phyloP scores from a whole-genome alignment of 2,329 filamentous ascomycete genomes.

The Aureobasidium namibiae region DNA sequence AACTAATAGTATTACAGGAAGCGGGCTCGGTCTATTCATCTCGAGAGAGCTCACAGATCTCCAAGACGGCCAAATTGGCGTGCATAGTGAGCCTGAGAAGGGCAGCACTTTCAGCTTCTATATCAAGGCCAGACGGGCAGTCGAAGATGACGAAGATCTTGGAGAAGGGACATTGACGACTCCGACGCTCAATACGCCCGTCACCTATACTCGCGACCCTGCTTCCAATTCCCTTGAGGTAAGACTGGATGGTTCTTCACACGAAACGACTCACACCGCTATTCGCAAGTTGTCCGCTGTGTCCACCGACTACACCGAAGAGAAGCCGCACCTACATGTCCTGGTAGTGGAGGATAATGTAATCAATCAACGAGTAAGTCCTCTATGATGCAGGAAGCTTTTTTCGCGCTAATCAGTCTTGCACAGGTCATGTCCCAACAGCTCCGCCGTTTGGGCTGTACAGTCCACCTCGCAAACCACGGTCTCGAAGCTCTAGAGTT shows the following conservation, averaged over 20 bases:
- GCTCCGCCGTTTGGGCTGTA: slow-evolving; percentile 21
- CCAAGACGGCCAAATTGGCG: slow-evolving; percentile 59
- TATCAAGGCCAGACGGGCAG: slow-evolving; percentile 46
- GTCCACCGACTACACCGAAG: neutral
- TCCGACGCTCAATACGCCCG: neutral
- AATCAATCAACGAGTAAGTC: slow-evolving; percentile 17
- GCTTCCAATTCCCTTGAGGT: neutral
- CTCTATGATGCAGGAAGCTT: fast-evolving
- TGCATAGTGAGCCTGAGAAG: slow-evolving; percentile 48
- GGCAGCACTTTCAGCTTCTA: slow-evolving; percentile 61
- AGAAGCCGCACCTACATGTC: slow-evolving; percentile 12
- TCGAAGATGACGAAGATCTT: neutral
- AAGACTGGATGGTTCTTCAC: neutral
- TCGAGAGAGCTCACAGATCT: slow-evolving; percentile 58
- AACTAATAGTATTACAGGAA: slow-evolving; percentile 21
- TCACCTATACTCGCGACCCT: neutral
- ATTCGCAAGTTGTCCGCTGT: neutral
- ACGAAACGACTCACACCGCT: neutral
- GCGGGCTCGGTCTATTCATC: slow-evolving; percentile 61
- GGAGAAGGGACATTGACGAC: neutral
- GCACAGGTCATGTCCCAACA: slow-evolving; percentile 23
- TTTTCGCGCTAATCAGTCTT: neutral
- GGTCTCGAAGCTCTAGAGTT: slow-evolving; percentile 23
- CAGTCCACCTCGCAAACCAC: slow-evolving; percentile 21
- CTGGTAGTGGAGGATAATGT: slow-evolving; percentile 25